A percentile compares a stretch with the other conserved stretches of the same genome.
These are phyloP conservation scores for Fusarium sp. DNA, from an alignment of 2,329 filamentous ascomycete genomes.

Conservation along the genomic window DNA sequence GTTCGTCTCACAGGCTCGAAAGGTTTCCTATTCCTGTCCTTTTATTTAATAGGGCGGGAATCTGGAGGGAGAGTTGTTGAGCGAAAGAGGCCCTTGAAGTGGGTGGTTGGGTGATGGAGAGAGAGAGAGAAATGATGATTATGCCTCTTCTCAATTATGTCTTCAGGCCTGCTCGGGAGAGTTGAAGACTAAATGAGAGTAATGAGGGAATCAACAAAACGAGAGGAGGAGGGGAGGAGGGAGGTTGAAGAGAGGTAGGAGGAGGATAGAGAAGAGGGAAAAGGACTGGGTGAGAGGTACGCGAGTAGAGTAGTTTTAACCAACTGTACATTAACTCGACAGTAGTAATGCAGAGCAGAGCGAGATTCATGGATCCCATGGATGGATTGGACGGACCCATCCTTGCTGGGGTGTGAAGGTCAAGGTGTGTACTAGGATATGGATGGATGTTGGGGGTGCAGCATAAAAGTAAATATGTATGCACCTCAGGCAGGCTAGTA, in stretches of 20 bases:
- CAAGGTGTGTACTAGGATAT: conserved; percentile 19
- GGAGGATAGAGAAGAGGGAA: conserved; percentile 64
- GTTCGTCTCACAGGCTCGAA: conserved; percentile 44
- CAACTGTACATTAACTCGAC: conserved; percentile 20
- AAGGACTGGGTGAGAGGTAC: conserved; percentile 65
- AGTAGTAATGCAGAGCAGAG: conserved; percentile 24
- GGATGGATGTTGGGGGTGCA: conserved; percentile 26
- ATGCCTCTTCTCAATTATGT: conserved; percentile 50
- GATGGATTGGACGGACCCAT: conserved; percentile 22
- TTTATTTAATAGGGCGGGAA: conserved; percentile 43
- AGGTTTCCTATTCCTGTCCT: conserved; percentile 40
- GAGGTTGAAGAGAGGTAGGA: conserved; percentile 61
- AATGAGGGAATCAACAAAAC: conserved; percentile 63
- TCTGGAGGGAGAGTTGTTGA: conserved; percentile 20
- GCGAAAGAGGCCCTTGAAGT: conserved; percentile 13
- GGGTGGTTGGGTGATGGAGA: conserved; percentile 28
- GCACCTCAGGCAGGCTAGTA: conserved; percentile 2
- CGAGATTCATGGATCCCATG: conserved; percentile 23
- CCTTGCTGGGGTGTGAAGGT: conserved; percentile 11
- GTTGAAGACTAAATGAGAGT: conserved; percentile 57
- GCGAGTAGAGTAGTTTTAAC: conserved; percentile 54
- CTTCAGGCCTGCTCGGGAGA: conserved; percentile 59
- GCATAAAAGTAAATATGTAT: not conserved
- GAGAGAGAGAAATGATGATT: conserved; percentile 37
- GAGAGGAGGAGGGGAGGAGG: conserved; percentile 55